Evolutionary conservation across 495 filamentous ascomycete genomes (phyloP), one percentile per base, ranked within the genome.

Genomic region (Corynascus novoguineensis): DNA sequence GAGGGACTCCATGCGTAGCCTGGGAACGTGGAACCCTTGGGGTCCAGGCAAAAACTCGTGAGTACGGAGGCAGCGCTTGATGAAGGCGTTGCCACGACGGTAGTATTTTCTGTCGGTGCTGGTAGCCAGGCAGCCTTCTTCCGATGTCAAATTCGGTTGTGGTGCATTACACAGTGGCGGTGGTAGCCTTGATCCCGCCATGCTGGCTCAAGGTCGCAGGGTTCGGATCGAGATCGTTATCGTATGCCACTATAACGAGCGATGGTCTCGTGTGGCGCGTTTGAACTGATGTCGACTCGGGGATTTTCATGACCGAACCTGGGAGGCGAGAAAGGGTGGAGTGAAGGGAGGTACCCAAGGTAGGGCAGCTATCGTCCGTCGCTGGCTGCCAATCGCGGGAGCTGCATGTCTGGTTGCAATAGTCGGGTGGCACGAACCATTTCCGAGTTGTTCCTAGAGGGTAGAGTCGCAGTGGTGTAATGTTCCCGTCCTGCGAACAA

Each of bases 321-420:
- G 32, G 54, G 24, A 17, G 45, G 22, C 15, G 53, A 35, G 53
- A 25, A 14, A 25, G 35, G 22, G 25, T 40, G 46, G 32, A 27
- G 32, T 27, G 29, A 9, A 6, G 11, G 21, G 3, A 2, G 42
- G 31, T n/a, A n/a, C n/a, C n/a, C n/a, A 32, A 48, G 44, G 29
- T 21, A 29, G 28, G 41, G 42, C 22, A 9, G 45, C 34, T 17
- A 14, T 19, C 29, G 32, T 38, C 21, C 27, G 1, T 28, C 15
- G 22, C n/a, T 28, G 45, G 44, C 15, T 49, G 45, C 32, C n/a
- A 34, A 32, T 38, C n/a, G 34, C 45, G 19, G 54, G 35, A 5
- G 44, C 54, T 57, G 54, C 54, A 57, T 32, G 54, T 42, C 19
- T 31, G 29, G 45, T 41, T 31, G 54, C 54, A 57, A 41, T 27